These are phyloP conservation scores for Pelargonium hybrid DNA, from an alignment of 441 rosid species.

Conservation along the genomic window DNA sequence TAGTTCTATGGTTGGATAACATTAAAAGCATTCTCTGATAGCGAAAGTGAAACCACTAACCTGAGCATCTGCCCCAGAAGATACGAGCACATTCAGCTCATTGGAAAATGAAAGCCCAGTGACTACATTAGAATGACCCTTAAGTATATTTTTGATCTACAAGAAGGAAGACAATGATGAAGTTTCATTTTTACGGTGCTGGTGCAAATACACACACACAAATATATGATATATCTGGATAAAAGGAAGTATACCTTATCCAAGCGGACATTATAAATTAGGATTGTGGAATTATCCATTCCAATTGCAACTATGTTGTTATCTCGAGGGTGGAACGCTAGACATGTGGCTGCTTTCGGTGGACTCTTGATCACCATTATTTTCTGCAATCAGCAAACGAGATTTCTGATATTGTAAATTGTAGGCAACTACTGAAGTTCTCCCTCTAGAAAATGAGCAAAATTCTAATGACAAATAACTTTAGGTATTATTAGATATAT, in stretches of 20 bases:
- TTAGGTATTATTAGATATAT: too few relatives aligned
- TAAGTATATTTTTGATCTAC: constrained; percentile 88
- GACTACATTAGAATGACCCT: constrained; percentile 84
- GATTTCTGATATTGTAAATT: constrained; percentile 1
- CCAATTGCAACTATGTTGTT: constrained; percentile 74
- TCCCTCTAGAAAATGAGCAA: too few relatives aligned
- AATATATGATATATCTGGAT: too few relatives aligned
- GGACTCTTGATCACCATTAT: constrained; percentile 65
- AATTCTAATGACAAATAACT: too few relatives aligned
- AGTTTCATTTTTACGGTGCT: not conserved
- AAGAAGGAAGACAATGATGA: not conserved
- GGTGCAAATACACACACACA: too few relatives aligned
- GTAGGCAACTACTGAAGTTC: too few relatives aligned
- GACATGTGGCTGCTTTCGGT: constrained; percentile 72
- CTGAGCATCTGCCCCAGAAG: constrained; percentile 97
- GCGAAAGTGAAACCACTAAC: constrained; percentile 20
- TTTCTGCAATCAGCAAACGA: constrained; percentile 36
- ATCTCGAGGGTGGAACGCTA: constrained; percentile 83
- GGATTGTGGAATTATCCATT: constrained; percentile 73
- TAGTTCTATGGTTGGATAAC: not conserved
- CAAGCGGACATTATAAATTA: constrained; percentile 68
- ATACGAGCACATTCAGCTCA: constrained; percentile 61
- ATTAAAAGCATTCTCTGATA: not conserved
- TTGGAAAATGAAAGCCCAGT: constrained; percentile 90
- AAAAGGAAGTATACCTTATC: constrained; percentile 45